Evolutionary conservation across 2,329 filamentous ascomycete genomes (phyloP).

Genomic region (Fusarium sp.): DNA sequence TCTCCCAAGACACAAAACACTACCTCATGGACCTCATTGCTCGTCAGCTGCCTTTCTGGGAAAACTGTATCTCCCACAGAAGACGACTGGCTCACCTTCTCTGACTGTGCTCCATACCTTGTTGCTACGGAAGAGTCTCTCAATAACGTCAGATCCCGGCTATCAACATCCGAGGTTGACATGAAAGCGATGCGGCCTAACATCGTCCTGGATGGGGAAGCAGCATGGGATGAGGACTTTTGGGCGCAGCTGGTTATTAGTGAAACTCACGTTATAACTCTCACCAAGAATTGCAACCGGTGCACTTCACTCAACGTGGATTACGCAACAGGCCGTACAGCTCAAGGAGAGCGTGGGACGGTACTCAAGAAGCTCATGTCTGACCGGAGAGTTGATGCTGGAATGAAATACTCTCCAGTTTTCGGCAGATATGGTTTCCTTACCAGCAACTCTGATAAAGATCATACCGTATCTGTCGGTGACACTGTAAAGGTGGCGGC

Average conservation of each 20-base stretch:
- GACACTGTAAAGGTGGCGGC: conserved; percentile 65
- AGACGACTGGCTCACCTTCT: conserved; percentile 72
- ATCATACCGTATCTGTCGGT: conserved; percentile 47
- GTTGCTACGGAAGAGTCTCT: conserved; percentile 77
- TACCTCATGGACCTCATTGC: conserved; percentile 52
- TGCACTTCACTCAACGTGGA: conserved; percentile 79
- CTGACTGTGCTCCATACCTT: conserved; percentile 80
- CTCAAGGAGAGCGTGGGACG: conserved; percentile 65
- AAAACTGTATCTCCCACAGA: conserved; percentile 8
- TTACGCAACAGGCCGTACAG: conserved; percentile 71
- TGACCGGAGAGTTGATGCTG: conserved; percentile 77
- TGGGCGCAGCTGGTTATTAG: conserved; percentile 71
- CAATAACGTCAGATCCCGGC: conserved; percentile 69
- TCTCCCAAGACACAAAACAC: conserved; percentile 51
- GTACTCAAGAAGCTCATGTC: conserved; percentile 77
- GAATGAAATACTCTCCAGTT: conserved; percentile 73
- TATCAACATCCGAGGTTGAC: conserved; percentile 65
- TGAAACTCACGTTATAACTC: conserved; percentile 55
- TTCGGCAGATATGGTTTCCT: conserved; percentile 81
- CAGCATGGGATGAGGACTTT: conserved; percentile 76
- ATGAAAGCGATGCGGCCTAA: conserved; percentile 79
- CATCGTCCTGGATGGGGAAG: conserved; percentile 72
- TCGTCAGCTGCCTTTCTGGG: conserved; percentile 49
- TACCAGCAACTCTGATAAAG: conserved; percentile 34
- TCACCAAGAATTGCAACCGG: conserved; percentile 77